phyloP scores from a whole-genome alignment of 139 green algal species.

The Limnomonas spitsbergensis region DNA sequence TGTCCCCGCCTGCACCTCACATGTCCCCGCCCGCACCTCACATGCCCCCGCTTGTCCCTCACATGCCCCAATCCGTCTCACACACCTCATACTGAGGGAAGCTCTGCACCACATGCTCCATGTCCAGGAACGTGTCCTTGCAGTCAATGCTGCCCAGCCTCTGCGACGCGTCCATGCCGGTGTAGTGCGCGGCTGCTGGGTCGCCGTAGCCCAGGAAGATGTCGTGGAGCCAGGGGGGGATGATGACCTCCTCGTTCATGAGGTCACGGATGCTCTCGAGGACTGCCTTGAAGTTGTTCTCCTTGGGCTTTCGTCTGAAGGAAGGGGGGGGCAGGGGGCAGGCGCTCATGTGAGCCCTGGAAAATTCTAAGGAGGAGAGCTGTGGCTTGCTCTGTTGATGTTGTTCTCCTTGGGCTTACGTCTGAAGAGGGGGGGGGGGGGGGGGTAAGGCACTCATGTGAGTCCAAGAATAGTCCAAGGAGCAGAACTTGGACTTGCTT shows the following conservation, averaged over 20 bases:
- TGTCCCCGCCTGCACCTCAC: background rate
- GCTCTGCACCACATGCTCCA: constrained; percentile 74
- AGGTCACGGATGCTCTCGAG: constrained; percentile 93
- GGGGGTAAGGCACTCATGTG: too few relatives aligned
- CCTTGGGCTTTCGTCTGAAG: constrained; percentile 73
- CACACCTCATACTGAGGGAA: constrained; percentile 75
- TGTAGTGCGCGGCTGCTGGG: constrained; percentile 74
- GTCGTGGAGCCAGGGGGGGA: constrained; percentile 93
- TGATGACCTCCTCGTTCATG: constrained; percentile 75
- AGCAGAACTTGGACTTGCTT: too few relatives aligned
- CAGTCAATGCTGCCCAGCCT: constrained; percentile 72
- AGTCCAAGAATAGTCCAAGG: too few relatives aligned
- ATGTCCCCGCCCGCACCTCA: background rate
- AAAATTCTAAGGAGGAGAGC: too few relatives aligned
- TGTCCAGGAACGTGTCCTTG: constrained; percentile 93
- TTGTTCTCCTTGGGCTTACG: too few relatives aligned
- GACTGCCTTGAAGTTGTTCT: constrained; percentile 99
- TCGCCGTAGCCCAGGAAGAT: constrained; percentile 97
- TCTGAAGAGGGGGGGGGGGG: too few relatives aligned
- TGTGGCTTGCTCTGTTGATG: too few relatives aligned
- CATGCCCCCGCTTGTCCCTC: background rate
- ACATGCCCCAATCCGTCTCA: background rate
- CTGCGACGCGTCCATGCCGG: constrained; percentile 33
- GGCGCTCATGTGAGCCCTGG: background rate
- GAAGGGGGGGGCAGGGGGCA: background rate